These are phyloP conservation scores for Malassezia cuniculi DNA, from an alignment of 1,284 basidiomycete genomes.

Conservation along the genomic window DNA sequence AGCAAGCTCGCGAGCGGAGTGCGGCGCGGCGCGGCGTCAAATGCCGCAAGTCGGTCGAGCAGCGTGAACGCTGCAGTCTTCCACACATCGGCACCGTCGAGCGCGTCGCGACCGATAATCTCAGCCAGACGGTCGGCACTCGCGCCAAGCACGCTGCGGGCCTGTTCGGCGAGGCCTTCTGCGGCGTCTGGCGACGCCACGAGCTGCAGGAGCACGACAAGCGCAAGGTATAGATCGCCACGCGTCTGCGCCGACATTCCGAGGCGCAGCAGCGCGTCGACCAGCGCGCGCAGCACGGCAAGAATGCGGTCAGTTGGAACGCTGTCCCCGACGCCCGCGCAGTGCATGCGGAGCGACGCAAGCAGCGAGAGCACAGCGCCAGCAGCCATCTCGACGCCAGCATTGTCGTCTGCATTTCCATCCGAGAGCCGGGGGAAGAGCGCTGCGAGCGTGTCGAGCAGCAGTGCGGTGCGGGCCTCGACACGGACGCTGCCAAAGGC, in stretches of 20 bases:
- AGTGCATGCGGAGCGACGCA: slow-evolving; percentile 54
- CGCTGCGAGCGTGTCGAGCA: slow-evolving; percentile 36
- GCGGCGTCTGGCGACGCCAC: slow-evolving; percentile 19
- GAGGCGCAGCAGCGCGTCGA: slow-evolving; percentile 65
- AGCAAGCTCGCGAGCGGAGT: slow-evolving; percentile 48
- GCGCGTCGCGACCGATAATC: slow-evolving; percentile 73
- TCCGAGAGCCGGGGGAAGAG: slow-evolving; percentile 30
- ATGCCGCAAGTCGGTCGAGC: slow-evolving; percentile 58
- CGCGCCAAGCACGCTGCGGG: slow-evolving; percentile 51
- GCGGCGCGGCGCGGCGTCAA: slow-evolving; percentile 21
- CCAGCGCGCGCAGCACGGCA: slow-evolving; percentile 59
- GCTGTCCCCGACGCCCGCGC: slow-evolving; percentile 30
- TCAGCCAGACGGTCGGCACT: slow-evolving; percentile 60
- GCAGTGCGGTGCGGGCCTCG: slow-evolving; percentile 25
- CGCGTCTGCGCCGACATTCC: slow-evolving; percentile 75
- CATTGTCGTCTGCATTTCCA: slow-evolving; percentile 21
- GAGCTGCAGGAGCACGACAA: slow-evolving; percentile 78
- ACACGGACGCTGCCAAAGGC: slow-evolving; percentile 20
- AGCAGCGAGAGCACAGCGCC: slow-evolving; percentile 69
- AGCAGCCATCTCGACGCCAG: slow-evolving; percentile 57
- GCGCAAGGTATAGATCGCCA: slow-evolving; percentile 75
- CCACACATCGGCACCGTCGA: slow-evolving; percentile 90
- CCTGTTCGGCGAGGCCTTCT: slow-evolving; percentile 47
- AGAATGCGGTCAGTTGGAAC: slow-evolving; percentile 56
- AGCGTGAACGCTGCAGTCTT: slow-evolving; percentile 83